phyloP scores from a whole-genome alignment of 768 basidiomycete genomes.

The Pleurotus salmoneostramineus region DNA sequence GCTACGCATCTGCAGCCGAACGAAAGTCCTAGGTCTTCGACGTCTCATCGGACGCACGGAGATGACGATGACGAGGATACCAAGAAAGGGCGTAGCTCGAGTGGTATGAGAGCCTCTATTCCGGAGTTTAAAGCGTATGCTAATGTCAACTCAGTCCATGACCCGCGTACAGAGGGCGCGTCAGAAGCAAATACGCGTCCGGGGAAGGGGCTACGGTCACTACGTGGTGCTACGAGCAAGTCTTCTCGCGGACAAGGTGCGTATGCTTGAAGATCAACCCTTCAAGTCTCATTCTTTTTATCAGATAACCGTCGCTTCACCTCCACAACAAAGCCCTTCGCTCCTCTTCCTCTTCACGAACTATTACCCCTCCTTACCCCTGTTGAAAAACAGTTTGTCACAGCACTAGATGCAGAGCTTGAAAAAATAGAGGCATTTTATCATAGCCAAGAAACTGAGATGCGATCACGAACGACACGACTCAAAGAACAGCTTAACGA shows the following conservation, averaged over 20 bases:
- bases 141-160: no score
- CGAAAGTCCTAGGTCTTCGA: conserved; percentile 1
- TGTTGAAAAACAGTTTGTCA: conserved; percentile 70
- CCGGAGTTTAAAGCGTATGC: no score
- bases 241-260: not conserved
- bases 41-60: not conserved
- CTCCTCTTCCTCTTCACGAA: conserved; percentile 35
- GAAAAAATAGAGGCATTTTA: conserved; percentile 88
- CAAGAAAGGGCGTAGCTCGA: not conserved
- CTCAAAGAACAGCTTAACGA: conserved; percentile 73
- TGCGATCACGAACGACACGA: conserved; percentile 37
- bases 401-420: conserved; percentile 71
- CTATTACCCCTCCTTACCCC: conserved; percentile 55
- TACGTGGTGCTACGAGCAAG: not conserved
- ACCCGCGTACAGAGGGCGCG: no score
- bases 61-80: not conserved
- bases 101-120: not conserved
- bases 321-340: conserved; percentile 18
- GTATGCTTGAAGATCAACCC: not conserved
- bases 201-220: not conserved
- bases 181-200: no score
- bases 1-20: not conserved
- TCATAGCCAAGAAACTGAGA: conserved; percentile 61
- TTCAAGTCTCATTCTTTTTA: conserved; percentile 6
- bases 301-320: not conserved